Conservation (phyloP, 768 basidiomycete species). For the Leccinum olivaceopallidum region DNA sequence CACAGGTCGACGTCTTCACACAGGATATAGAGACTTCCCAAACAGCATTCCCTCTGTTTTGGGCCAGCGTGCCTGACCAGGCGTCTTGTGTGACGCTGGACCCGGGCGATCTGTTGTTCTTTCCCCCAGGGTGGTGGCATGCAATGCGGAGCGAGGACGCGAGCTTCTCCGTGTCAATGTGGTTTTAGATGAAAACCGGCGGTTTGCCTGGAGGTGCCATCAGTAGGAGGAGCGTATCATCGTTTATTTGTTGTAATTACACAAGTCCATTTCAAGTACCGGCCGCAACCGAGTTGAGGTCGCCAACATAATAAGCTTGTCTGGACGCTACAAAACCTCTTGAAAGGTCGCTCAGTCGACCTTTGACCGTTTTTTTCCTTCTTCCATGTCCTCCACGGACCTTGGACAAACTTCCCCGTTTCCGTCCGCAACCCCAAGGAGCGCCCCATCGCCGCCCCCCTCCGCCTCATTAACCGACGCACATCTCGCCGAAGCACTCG, state of each 20-base stretch:
- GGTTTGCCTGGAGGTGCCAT: conserved; percentile 24
- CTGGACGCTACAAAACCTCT: background rate
- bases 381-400: conserved; percentile 33
- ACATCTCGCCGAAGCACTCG: conserved; percentile 66
- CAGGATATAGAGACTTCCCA: conserved; percentile 21
- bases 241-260: conserved; percentile 1
- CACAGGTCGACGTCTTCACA: conserved; percentile 75
- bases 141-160: conserved; percentile 80
- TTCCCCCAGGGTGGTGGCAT: conserved; percentile 96
- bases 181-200: conserved; percentile 60
- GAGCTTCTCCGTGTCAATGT: conserved; percentile 89
- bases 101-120: conserved; percentile 85
- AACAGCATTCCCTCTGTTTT: conserved; percentile 51
- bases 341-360: conserved; percentile 12
- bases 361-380: background rate
- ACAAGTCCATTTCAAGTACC: conserved; percentile 21
- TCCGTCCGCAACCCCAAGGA: conserved; percentile 23
- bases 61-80: conserved; percentile 51
- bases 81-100: conserved; percentile 64
- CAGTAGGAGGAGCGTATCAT: conserved; percentile 5
- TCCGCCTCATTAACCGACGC: conserved; percentile 49
- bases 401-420: conserved; percentile 32
- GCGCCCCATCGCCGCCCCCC: conserved; percentile 30
- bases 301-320: background rate
- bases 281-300: conserved; percentile 30